phyloP scores from a whole-genome alignment of 163 green algal species.

The Chlamydomonas reinhardtii region DNA sequence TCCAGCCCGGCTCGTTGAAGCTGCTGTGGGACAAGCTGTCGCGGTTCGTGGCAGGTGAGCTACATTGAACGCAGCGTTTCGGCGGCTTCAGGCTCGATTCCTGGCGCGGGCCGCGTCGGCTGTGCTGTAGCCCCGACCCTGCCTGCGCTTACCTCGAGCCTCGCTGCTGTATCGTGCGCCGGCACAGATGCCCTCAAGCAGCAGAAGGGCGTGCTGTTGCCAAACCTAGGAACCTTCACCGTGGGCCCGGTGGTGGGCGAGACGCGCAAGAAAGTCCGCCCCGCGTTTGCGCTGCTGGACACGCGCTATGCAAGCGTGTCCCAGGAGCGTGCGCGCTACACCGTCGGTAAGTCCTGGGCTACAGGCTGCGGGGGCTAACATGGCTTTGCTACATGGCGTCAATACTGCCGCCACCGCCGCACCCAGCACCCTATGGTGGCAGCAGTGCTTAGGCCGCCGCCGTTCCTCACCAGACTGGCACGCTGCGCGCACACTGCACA shows the following conservation, averaged over 20 bases:
- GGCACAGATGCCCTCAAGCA: conserved; percentile 44
- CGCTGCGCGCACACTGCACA: not conserved
- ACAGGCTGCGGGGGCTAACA: too few species aligned
- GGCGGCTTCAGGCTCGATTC: not conserved
- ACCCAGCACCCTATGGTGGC: too few species aligned
- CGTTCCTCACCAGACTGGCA: too few species aligned
- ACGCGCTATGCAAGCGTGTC: conserved; percentile 63
- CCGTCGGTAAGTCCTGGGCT: conserved; percentile 45
- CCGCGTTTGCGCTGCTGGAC: conserved; percentile 66
- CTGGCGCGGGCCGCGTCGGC: not conserved
- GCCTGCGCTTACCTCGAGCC: not conserved
- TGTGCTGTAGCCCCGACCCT: too few species aligned
- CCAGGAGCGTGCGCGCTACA: conserved; percentile 63
- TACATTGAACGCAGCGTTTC: too few species aligned
- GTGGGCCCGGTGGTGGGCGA: conserved; percentile 65
- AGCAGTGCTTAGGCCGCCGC: too few species aligned
- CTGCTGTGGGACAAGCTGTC: conserved; percentile 60
- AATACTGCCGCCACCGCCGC: too few species aligned
- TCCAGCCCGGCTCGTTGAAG: conserved; percentile 40
- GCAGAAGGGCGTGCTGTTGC: conserved; percentile 72
- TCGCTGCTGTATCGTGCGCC: not conserved
- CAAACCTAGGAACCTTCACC: conserved; percentile 66
- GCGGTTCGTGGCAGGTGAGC: conserved; percentile 46
- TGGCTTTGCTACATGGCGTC: too few species aligned
- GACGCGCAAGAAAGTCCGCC: conserved; percentile 61